Conservation (phyloP, 75 land plant species). For the Isoetes taiwanensis region DNA sequence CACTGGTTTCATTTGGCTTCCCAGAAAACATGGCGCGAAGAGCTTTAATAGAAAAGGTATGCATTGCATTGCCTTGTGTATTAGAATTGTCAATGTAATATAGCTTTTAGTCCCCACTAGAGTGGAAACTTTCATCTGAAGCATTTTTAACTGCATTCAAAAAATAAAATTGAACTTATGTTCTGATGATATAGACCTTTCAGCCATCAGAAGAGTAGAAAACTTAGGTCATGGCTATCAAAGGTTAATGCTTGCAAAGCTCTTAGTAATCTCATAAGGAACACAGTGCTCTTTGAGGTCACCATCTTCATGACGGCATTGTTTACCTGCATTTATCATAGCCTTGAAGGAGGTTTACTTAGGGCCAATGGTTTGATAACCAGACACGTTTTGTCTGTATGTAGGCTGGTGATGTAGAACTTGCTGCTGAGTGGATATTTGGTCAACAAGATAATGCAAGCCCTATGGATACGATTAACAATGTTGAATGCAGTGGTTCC, state of each 20-base stretch:
- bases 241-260: background rate
- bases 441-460: conserved; percentile 45
- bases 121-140: too few species aligned
- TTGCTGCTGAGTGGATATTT: conserved; percentile 97
- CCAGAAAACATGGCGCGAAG: conserved; percentile 63
- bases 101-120: too few species aligned
- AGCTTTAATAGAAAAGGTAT: conserved; percentile 76
- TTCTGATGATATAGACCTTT: too few species aligned
- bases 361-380: background rate
- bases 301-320: background rate
- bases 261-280: background rate
- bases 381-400: background rate
- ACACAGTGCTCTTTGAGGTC: background rate
- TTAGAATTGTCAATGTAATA: background rate
- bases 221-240: too few species aligned
- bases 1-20: conserved; percentile 82
- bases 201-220: too few species aligned
- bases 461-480: conserved; percentile 28
- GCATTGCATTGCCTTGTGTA: background rate
- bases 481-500: conserved; percentile 20
- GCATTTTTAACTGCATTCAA: too few species aligned
- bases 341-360: background rate
- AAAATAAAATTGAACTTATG: too few species aligned
- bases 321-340: background rate
- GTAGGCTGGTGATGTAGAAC: conserved; percentile 82